Evolutionary conservation across 225 moss, liverwort and hornwort species (phyloP).

Genomic region (Thuidium tamariscinum): DNA sequence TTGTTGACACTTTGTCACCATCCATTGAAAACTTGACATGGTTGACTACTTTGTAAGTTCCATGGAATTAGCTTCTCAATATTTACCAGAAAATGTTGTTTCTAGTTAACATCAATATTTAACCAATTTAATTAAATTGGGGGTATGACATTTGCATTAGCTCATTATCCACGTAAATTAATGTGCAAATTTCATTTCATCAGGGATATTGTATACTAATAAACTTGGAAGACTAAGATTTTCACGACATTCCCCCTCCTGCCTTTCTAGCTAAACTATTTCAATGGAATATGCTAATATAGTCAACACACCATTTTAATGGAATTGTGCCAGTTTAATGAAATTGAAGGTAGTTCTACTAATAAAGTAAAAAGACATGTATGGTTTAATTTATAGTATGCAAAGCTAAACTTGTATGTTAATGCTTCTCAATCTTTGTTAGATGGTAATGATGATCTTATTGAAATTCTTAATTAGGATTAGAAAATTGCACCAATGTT

Average conservation of each 20-base stretch:
- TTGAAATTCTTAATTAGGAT: no score
- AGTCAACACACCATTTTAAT: neutral
- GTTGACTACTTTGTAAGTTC: neutral
- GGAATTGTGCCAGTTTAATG: neutral
- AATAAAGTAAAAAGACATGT: neutral
- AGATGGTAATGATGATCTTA: neutral
- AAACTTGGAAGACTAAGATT: neutral
- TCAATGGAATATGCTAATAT: neutral
- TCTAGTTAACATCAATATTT: no score
- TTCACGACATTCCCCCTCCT: neutral
- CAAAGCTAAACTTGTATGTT: neutral
- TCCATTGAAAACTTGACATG: neutral
- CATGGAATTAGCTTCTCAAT: no score
- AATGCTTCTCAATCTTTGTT: no score
- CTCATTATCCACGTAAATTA: neutral
- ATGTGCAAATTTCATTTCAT: no score
- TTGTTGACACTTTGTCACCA: neutral
- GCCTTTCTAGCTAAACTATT: neutral
- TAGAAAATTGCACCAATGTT: neutral
- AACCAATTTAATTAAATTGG: neutral
- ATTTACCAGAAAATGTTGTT: neutral
- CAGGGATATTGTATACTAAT: no score
- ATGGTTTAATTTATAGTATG: neutral
- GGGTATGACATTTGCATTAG: no score
- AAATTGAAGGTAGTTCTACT: neutral